phyloP scores from a whole-genome alignment of 2,329 filamentous ascomycete genomes.

The Apiospora kogelbergensis region DNA sequence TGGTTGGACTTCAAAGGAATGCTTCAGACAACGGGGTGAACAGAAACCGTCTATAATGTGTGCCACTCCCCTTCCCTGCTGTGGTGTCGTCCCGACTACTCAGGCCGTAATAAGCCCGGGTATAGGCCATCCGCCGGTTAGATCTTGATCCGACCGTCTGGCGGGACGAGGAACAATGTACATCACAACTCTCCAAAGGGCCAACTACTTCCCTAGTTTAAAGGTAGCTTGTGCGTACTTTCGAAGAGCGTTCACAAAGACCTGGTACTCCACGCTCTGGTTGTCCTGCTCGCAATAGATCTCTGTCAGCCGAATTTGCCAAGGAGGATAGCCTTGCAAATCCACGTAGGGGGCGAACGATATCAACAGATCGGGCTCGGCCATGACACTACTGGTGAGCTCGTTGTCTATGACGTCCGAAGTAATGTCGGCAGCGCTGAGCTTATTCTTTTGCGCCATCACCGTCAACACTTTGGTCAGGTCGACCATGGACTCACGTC shows the following conservation, averaged over 20 bases:
- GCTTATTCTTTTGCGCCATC: constrained; percentile 89
- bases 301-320: constrained; percentile 93
- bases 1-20: not conserved
- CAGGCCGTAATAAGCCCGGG: not conserved
- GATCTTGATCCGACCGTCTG: not conserved
- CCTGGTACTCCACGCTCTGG: constrained; percentile 86
- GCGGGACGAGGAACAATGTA: not conserved
- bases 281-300: constrained; percentile 82
- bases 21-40: not conserved
- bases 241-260: constrained; percentile 82
- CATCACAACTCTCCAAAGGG: constrained; percentile 6
- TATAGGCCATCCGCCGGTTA: not conserved
- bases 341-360: constrained; percentile 83
- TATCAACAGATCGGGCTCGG: constrained; percentile 86
- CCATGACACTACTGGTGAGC: constrained; percentile 74
- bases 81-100: not conserved
- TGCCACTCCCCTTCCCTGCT: not conserved
- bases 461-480: constrained; percentile 90
- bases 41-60: not conserved
- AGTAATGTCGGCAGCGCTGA: constrained; percentile 79
- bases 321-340: constrained; percentile 89
- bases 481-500: constrained; percentile 90
- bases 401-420: constrained; percentile 87
- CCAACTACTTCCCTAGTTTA: constrained; percentile 66
- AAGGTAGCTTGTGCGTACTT: constrained; percentile 88